A percentile compares a stretch with the other conserved stretches of the same genome.
These are phyloP conservation scores for Penicillium oxalicum DNA, from an alignment of 2,329 filamentous ascomycete genomes.

Conservation along the genomic window DNA sequence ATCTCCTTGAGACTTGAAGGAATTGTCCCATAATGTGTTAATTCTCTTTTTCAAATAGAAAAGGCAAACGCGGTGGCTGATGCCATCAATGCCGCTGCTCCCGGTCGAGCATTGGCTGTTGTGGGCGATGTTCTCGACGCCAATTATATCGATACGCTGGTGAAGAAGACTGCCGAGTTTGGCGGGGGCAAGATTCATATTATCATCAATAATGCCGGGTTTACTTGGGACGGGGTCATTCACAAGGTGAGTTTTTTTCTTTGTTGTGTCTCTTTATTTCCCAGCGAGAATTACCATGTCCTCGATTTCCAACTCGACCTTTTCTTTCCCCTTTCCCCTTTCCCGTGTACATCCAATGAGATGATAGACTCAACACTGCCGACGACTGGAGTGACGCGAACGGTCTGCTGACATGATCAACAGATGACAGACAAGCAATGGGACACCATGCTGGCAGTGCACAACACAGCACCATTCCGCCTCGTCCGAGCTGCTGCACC, in stretches of 20 bases:
- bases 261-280: background rate
- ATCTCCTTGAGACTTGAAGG: no score
- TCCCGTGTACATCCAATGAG: background rate
- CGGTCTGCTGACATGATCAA: background rate
- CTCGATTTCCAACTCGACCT: no score
- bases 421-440: constrained; percentile 83
- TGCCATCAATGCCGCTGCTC: constrained; percentile 59
- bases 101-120: constrained; percentile 63
- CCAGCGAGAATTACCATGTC: background rate
- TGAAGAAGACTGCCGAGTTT: constrained; percentile 70
- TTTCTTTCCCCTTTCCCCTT: no score
- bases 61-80: constrained; percentile 65
- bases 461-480: constrained; percentile 80
- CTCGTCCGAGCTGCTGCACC: constrained; percentile 73
- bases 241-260: constrained; percentile 55
- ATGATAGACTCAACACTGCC: no score
- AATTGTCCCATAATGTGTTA: no score
- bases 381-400: no score
- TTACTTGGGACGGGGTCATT: constrained; percentile 88
- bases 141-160: constrained; percentile 64
- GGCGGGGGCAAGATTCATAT: constrained; percentile 84
- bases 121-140: constrained; percentile 70
- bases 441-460: constrained; percentile 78
- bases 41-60: constrained; percentile 39
- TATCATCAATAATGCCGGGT: constrained; percentile 86